Evolutionary conservation across 1,284 basidiomycete species (phyloP).

Genomic region (Agaricales sp.): DNA sequence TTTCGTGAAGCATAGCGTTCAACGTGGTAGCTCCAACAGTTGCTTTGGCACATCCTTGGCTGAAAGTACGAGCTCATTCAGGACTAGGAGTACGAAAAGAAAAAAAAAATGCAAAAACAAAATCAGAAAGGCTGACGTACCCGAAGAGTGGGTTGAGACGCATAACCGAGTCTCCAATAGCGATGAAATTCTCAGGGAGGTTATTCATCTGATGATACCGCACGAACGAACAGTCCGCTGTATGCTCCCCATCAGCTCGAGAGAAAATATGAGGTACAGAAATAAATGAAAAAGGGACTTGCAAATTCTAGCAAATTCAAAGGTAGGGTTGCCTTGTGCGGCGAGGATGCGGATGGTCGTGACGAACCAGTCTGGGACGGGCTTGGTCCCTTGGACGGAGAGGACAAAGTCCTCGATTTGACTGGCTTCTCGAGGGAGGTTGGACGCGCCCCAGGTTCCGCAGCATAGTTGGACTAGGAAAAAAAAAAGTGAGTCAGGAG

Average conservation of each 20-base stretch:
- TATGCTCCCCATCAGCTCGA: too few species aligned
- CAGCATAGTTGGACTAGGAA: background rate
- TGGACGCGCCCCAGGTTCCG: background rate
- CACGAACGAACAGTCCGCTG: background rate
- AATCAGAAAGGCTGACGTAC: background rate
- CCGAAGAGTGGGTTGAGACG: background rate
- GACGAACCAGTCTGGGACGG: background rate
- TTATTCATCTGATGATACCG: background rate
- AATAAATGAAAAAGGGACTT: too few species aligned
- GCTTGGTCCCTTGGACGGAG: background rate
- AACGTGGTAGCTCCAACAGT: background rate
- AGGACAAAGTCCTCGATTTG: background rate
- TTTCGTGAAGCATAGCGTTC: background rate
- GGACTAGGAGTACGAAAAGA: background rate
- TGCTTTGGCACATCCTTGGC: slow-evolving; percentile 1
- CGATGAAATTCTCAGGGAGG: background rate
- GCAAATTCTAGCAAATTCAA: background rate
- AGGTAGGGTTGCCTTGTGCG: background rate
- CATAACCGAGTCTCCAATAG: slow-evolving; percentile 2
- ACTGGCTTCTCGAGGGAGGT: background rate
- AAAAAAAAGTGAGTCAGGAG: too few species aligned
- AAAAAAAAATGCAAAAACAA: too few species aligned
- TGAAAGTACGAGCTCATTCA: background rate
- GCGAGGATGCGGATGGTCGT: background rate
- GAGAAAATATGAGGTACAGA: too few species aligned